Percentiles rank a stretch among this genome's conserved stretches.
These are phyloP conservation scores for Brassica incana DNA, from an alignment of 345 rosid genomes.

Conservation along the genomic window DNA sequence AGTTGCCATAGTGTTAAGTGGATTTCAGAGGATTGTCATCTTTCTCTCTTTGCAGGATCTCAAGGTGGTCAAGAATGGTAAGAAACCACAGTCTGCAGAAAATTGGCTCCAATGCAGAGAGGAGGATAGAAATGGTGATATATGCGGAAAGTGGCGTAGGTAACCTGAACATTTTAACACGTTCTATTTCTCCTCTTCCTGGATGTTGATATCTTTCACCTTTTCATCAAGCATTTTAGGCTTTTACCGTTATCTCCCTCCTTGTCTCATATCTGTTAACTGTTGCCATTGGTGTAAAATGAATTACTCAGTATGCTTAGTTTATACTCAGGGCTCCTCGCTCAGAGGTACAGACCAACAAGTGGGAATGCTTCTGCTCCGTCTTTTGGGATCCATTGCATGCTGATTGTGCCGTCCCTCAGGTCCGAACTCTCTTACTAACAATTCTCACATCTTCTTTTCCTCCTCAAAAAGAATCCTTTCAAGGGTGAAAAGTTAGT, in stretches of 20 bases:
- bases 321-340: slow-evolving; percentile 76
- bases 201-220: slow-evolving; percentile 1
- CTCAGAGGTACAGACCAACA: slow-evolving; percentile 79
- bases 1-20: slow-evolving; percentile 13
- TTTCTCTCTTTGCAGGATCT: slow-evolving; percentile 45
- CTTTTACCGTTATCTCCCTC: neutral
- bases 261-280: slow-evolving; percentile 14
- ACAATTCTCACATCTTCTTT: neutral
- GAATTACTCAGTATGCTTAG: slow-evolving; percentile 12
- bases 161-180: slow-evolving; percentile 36
- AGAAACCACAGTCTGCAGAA: slow-evolving; percentile 47
- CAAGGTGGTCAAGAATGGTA: slow-evolving; percentile 35
- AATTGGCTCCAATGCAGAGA: slow-evolving; percentile 94
- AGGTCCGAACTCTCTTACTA: slow-evolving; percentile 48
- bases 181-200: slow-evolving; percentile 15
- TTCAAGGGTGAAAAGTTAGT: slow-evolving; percentile 6
- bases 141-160: slow-evolving; percentile 99
- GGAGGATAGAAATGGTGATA: slow-evolving; percentile 48
- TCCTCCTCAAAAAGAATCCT: neutral
- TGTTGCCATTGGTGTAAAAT: neutral
- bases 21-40: slow-evolving; percentile 18
- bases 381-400: slow-evolving; percentile 80
- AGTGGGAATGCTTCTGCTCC: slow-evolving; percentile 92
- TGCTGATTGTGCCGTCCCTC: slow-evolving; percentile 92
- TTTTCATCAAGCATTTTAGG: slow-evolving; percentile 3